A percentile compares a stretch with the other conserved stretches of the same genome.
Conservation (phyloP, 805 yeast species). For the Ogataea zsoltii region DNA sequence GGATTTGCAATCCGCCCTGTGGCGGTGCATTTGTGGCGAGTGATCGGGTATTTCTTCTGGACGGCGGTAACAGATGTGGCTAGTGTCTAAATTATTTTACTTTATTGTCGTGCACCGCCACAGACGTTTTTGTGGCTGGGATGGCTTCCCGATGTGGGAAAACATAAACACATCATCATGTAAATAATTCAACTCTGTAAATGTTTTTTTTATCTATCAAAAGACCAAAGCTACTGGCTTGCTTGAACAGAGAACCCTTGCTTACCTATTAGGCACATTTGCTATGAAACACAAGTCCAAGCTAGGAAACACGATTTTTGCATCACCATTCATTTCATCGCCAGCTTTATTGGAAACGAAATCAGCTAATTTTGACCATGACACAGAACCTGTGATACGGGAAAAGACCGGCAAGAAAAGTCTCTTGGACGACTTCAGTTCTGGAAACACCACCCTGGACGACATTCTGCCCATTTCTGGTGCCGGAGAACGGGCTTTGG, state of each 20-base stretch:
- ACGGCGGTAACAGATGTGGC: no score
- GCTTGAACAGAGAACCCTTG: not conserved
- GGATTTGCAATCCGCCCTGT: no score
- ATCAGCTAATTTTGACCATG: conserved; percentile 4
- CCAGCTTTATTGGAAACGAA: not conserved
- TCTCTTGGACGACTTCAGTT: conserved; percentile 32
- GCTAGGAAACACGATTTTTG: conserved; percentile 21
- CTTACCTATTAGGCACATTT: not conserved
- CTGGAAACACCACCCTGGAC: conserved; percentile 26
- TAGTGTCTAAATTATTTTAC: no score
- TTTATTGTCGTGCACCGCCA: no score
- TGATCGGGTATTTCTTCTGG: no score
- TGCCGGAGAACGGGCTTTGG: not conserved
- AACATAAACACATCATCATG: conserved; percentile 15
- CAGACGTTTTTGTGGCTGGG: no score
- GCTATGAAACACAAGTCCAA: conserved; percentile 18
- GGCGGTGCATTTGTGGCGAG: no score
- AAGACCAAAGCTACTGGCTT: not conserved
- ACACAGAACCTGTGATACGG: not conserved
- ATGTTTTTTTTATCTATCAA: not conserved
- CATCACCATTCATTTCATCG: conserved; percentile 21
- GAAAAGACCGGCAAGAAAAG: conserved; percentile 7
- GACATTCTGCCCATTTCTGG: conserved; percentile 16
- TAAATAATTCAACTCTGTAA: not conserved
- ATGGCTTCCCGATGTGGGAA: conserved; percentile 20